These are phyloP conservation scores for Prunus armeniaca DNA, from an alignment of 306 rosid species.

Conservation along the genomic window DNA sequence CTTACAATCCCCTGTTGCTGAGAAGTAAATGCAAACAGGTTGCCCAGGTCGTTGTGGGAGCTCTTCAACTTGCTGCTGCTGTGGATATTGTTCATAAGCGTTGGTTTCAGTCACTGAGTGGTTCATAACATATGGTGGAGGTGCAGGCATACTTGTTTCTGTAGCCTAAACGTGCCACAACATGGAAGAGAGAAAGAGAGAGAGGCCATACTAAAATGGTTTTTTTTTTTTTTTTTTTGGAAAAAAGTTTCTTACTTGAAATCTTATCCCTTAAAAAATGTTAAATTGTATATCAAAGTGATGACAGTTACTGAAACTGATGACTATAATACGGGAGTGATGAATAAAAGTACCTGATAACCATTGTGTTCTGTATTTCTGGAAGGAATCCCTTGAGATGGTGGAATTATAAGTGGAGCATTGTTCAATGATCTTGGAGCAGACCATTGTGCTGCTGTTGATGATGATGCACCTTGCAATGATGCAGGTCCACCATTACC, in stretches of 20 bases:
- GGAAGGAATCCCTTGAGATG: conserved; percentile 54
- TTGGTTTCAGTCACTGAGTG: conserved; percentile 53
- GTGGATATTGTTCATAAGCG: conserved; percentile 47
- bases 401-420: conserved; percentile 43
- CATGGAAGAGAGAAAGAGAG: not conserved
- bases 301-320: not conserved
- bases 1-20: conserved; percentile 86
- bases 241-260: not conserved
- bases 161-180: conserved; percentile 56
- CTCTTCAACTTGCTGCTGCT: conserved; percentile 46
- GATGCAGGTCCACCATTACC: conserved; percentile 54
- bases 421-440: too few species aligned
- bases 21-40: conserved; percentile 80
- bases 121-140: conserved; percentile 52
- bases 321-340: not conserved
- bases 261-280: not conserved
- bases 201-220: not conserved
- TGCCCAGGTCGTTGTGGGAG: conserved; percentile 89
- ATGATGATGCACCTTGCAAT: conserved; percentile 52
- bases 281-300: not conserved
- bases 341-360: conserved; percentile 57
- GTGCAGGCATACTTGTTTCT: conserved; percentile 49
- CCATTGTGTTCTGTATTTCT: conserved; percentile 70
- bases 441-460: conserved; percentile 40
- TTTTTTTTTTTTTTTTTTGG: too few species aligned